phyloP scores from a whole-genome alignment of 441 rosid genomes.

The Capsella rubella region DNA sequence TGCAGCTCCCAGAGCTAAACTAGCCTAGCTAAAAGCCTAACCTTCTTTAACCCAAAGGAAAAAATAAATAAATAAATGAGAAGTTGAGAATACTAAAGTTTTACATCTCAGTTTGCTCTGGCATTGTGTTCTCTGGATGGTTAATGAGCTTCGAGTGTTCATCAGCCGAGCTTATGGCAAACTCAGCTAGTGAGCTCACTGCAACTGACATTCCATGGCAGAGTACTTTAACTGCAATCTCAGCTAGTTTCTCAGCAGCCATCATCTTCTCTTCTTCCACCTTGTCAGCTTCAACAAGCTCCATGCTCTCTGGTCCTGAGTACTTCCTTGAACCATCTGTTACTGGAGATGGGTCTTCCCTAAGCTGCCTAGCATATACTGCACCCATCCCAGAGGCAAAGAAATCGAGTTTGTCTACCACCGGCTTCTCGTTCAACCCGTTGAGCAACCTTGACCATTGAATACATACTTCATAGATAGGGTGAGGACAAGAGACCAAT shows the following conservation, averaged over 20 bases:
- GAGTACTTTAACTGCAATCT: conserved; percentile 74
- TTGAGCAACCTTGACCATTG: conserved; percentile 86
- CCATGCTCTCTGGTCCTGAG: conserved; percentile 61
- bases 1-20: background rate
- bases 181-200: conserved; percentile 75
- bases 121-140: conserved; percentile 54
- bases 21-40: conserved; percentile 30
- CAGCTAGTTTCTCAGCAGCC: conserved; percentile 79
- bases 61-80: conserved; percentile 13
- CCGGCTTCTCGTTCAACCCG: conserved; percentile 61
- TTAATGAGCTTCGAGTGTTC: conserved; percentile 65
- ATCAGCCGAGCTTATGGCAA: conserved; percentile 69
- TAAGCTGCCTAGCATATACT: conserved; percentile 65
- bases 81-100: conserved; percentile 1
- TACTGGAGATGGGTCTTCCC: conserved; percentile 54
- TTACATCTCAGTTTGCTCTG: conserved; percentile 28
- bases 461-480: conserved; percentile 75
- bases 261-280: conserved; percentile 47
- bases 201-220: conserved; percentile 98
- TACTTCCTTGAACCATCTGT: conserved; percentile 47
- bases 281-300: conserved; percentile 61
- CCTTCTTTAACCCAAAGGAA: conserved; percentile 6
- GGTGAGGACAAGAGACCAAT: conserved; percentile 66
- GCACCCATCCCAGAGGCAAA: conserved; percentile 96
- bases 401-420: conserved; percentile 80